Percentiles rank a stretch among this genome's conserved stretches.
Evolutionary conservation across 2,329 filamentous ascomycete genomes (phyloP).

Genomic region (Alternaria incomplexa): DNA sequence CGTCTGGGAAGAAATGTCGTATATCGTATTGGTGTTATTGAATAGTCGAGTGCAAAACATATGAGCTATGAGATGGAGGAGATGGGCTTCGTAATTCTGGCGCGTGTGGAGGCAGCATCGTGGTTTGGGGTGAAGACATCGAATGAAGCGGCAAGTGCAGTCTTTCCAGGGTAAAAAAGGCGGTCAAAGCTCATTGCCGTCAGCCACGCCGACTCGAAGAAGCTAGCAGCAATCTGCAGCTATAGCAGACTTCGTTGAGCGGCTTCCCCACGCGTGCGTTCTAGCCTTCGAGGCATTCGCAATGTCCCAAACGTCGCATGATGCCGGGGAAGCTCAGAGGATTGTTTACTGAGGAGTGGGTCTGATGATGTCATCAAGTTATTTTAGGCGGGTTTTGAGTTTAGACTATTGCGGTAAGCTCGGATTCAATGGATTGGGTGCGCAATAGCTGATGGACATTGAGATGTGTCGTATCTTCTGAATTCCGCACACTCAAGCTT

Average conservation of each 20-base stretch:
- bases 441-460: background rate
- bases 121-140: background rate
- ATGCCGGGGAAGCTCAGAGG: background rate
- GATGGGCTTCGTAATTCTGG: background rate
- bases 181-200: conserved; percentile 6
- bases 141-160: background rate
- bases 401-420: conserved; percentile 6
- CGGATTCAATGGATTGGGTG: background rate
- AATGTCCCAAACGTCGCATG: background rate
- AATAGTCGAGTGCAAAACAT: background rate
- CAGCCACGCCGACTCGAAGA: conserved; percentile 3
- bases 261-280: background rate
- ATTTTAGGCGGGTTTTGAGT: background rate
- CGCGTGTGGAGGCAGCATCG: conserved; percentile 4
- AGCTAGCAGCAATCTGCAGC: conserved; percentile 2
- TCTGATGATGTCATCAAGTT: conserved; percentile 11
- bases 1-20: background rate
- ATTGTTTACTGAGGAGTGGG: background rate
- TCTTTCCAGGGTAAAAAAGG: conserved; percentile 2
- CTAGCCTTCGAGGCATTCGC: background rate
- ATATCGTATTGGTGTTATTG: background rate
- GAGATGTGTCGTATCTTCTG: conserved; percentile 6
- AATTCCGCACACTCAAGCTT: conserved; percentile 15
- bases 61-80: background rate
- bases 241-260: background rate